Percentiles rank a stretch among this genome's conserved stretches.
Conservation (phyloP, 495 filamentous ascomycete genomes). For the Immersiella caudata region DNA sequence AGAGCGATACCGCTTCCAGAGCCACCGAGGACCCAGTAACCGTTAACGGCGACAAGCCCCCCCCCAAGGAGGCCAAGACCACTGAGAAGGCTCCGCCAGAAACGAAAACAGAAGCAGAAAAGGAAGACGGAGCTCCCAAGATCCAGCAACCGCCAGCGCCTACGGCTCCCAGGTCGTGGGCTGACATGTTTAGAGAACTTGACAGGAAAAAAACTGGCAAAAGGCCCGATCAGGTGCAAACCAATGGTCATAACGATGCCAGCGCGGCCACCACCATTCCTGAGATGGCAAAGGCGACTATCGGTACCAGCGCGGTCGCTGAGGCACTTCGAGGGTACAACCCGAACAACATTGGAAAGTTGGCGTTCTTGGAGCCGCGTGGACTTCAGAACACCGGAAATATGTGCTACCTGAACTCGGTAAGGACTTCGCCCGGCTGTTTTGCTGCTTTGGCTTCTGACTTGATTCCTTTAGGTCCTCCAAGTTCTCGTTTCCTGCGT, state of each 20-base stretch:
- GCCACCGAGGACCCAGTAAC: background rate
- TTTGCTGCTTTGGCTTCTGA: slow-evolving; percentile 1
- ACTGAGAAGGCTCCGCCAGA: background rate
- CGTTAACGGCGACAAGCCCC: background rate
- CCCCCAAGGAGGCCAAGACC: background rate
- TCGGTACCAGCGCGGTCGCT: slow-evolving; percentile 66
- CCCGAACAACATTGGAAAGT: slow-evolving; percentile 62
- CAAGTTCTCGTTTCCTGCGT: slow-evolving; percentile 91
- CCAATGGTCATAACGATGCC: slow-evolving; percentile 28
- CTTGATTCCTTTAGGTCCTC: slow-evolving; percentile 62
- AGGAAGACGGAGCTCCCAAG: background rate
- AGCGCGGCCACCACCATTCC: slow-evolving; percentile 25
- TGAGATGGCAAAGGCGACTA: slow-evolving; percentile 43
- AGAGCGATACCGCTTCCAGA: background rate
- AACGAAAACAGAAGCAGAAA: background rate
- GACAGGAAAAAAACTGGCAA: background rate
- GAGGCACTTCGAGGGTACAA: slow-evolving; percentile 71
- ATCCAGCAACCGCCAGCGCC: background rate
- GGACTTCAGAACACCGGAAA: slow-evolving; percentile 96
- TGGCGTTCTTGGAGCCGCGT: slow-evolving; percentile 88
- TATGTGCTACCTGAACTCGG: slow-evolving; percentile 99
- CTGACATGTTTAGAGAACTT: background rate
- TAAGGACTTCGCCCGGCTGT: slow-evolving; percentile 49
- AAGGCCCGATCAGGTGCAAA: slow-evolving; percentile 28
- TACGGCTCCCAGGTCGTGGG: background rate